Percentiles rank a stretch among this genome's conserved stretches.
Conservation (phyloP, 2,329 filamentous ascomycete genomes). For the Elsinoe fawcettii region DNA sequence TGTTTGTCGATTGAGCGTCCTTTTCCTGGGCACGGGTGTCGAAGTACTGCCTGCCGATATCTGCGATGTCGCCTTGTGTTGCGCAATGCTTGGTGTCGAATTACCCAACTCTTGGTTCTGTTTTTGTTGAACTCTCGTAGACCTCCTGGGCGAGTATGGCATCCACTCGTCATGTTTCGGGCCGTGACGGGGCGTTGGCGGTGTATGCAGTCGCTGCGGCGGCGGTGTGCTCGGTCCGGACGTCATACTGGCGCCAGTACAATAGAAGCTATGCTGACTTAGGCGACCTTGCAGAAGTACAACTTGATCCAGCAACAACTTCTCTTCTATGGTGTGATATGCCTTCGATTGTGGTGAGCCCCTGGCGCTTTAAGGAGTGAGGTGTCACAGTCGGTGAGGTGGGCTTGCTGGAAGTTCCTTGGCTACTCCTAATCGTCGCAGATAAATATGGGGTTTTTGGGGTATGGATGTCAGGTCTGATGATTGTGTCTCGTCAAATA, state of each 20-base stretch:
- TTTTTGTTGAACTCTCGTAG: slow-evolving; percentile 45
- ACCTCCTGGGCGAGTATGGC: slow-evolving; percentile 65
- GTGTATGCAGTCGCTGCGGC: slow-evolving; percentile 56
- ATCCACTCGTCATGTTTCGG: slow-evolving; percentile 59
- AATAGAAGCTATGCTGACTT: background rate
- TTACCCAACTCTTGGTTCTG: slow-evolving; percentile 7
- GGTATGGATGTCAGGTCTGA: background rate
- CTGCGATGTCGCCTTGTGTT: background rate
- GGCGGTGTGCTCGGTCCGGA: slow-evolving; percentile 39
- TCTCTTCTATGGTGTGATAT: background rate
- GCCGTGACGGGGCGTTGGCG: slow-evolving; percentile 61
- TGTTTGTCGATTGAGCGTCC: slow-evolving; percentile 34
- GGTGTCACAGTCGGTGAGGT: background rate
- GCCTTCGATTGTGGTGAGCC: background rate
- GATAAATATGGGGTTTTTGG: background rate
- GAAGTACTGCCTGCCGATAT: background rate
- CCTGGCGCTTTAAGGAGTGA: background rate
- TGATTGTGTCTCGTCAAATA: background rate
- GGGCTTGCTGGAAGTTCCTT: background rate
- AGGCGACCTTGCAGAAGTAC: background rate
- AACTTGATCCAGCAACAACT: background rate
- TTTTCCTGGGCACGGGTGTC: slow-evolving; percentile 8
- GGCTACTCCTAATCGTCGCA: background rate
- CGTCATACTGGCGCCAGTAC: background rate
- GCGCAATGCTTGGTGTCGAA: background rate